These are phyloP conservation scores for Coprinellus micaceus DNA, from an alignment of 768 basidiomycete genomes.

Conservation along the genomic window DNA sequence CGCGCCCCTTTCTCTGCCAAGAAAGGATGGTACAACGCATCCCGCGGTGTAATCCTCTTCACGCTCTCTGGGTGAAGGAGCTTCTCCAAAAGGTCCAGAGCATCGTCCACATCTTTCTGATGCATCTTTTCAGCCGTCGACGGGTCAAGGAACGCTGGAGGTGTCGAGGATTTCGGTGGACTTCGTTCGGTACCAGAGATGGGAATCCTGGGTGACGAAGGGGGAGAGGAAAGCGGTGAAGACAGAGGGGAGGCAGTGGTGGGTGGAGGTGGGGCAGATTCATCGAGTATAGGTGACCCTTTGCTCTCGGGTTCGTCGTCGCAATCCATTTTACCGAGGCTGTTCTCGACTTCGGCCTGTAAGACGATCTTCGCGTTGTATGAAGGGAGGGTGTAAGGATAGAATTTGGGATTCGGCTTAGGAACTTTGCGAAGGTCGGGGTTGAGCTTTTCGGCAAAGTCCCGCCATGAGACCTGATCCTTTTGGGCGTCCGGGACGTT, in stretches of 20 bases:
- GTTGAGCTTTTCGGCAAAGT: constrained; percentile 76
- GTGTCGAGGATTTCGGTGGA: constrained; percentile 9
- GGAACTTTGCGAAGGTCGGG: constrained; percentile 58
- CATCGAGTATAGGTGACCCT: too few species aligned
- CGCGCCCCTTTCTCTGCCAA: constrained; percentile 36
- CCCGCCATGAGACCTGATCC: constrained; percentile 65
- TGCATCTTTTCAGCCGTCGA: constrained; percentile 43
- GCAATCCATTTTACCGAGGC: too few species aligned
- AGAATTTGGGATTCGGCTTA: constrained; percentile 48
- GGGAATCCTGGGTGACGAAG: constrained; percentile 11
- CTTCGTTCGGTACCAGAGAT: not conserved
- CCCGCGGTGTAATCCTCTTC: constrained; percentile 70
- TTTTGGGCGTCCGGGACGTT: constrained; percentile 78
- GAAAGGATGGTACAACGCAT: constrained; percentile 79
- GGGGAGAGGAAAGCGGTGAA: not conserved
- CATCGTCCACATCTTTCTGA: constrained; percentile 54
- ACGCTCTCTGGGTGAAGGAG: constrained; percentile 77
- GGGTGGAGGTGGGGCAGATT: too few species aligned
- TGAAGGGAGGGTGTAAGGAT: constrained; percentile 44
- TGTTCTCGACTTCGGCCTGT: not conserved
- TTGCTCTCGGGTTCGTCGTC: too few species aligned
- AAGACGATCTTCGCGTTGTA: constrained; percentile 16
- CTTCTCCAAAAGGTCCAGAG: constrained; percentile 71
- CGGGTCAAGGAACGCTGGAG: constrained; percentile 8
- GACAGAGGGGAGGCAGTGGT: not conserved